Base-by-base conservation (phyloP, 1,139 yeast genomes). In the Taphrina communis region DNA sequence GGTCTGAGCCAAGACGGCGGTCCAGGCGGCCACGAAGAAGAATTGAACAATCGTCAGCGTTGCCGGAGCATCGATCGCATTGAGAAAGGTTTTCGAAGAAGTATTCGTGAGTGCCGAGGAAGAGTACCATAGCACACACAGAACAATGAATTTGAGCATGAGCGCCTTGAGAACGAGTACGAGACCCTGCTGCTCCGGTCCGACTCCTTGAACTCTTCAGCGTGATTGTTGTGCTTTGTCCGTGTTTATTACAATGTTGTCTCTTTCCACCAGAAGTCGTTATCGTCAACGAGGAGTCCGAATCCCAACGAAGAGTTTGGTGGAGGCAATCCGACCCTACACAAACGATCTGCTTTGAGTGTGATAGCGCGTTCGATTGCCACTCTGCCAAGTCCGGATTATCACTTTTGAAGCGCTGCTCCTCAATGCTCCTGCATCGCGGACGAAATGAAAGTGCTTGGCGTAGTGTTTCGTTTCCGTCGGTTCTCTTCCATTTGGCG, bases 21-120 rank as follows among this genome's bases (percentile, higher is more conserved):
- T 66, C 76, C 60, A 75, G 46, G 84, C 80, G 25, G 87, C 87
- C 73, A 90, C 91, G 73, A 90, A 80, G 52, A 88, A 75, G 76
- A 93, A 93, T 79, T 93, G 98, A 65, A 88, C 81, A 81, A 92
- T 90, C 0, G 97, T 90, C 69, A 93, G 82, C 0, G 96, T 88
- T 9, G 91, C 86, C 0, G 98, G 97, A 76, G 88, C 89, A 60
- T 84, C 85, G 77, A 88, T 90, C 62, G 82, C 82, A 71, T 82
- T 85, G 71, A 93, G 80, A 66, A 93, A 90, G 67, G 87, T 80
- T 77, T 93, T 93, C 69, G 95, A 87, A 58, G 94, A 82, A 74
- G 91, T 90, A 74, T 88, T 88, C 6, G 97, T 89, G 19, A 92
- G 78, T 14, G 95, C 92, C 51, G 95, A 88, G n/a, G 88, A 81